Conservation (phyloP, 768 basidiomycete species). For the Trametes maxima region DNA sequence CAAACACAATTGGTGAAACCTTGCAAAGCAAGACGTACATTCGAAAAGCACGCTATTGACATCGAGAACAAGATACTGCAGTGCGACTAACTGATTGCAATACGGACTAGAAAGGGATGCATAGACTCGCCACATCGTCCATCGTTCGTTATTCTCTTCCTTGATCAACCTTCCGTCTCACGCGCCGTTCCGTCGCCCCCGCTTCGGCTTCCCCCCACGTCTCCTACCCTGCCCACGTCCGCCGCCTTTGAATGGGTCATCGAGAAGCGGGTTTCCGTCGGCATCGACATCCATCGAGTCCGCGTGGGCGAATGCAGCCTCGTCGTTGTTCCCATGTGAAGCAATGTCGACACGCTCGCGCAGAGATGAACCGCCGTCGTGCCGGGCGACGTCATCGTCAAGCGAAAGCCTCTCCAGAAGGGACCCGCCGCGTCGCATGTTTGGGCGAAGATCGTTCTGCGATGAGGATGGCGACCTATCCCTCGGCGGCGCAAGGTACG, state of each 20-base stretch:
- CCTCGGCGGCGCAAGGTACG: constrained; percentile 4
- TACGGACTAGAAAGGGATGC: neutral
- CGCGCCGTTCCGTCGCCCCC: constrained; percentile 10
- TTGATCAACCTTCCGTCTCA: neutral
- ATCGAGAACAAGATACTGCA: constrained; percentile 13
- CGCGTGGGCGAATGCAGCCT: neutral
- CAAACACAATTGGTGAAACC: too few species aligned
- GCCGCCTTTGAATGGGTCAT: neutral
- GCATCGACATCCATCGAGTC: constrained; percentile 19
- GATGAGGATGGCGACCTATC: constrained; percentile 2
- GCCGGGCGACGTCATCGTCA: constrained; percentile 18
- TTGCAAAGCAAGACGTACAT: neutral
- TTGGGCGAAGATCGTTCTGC: constrained; percentile 11
- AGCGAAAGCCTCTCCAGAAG: constrained; percentile 42
- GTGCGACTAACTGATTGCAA: constrained; percentile 13
- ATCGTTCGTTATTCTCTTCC: neutral
- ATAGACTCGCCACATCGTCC: constrained; percentile 1
- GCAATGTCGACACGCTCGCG: constrained; percentile 43
- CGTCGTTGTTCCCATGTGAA: constrained; percentile 25
- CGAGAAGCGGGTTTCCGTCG: neutral
- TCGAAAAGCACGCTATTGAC: neutral
- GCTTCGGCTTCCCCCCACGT: constrained; percentile 10
- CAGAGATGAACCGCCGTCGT: constrained; percentile 31
- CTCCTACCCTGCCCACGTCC: constrained; percentile 3
- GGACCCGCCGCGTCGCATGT: constrained; percentile 35